Percentiles rank a stretch among this genome's conserved stretches.
These are phyloP conservation scores for Sisymbrium altissimum DNA, from an alignment of 345 rosid genomes.

Conservation along the genomic window DNA sequence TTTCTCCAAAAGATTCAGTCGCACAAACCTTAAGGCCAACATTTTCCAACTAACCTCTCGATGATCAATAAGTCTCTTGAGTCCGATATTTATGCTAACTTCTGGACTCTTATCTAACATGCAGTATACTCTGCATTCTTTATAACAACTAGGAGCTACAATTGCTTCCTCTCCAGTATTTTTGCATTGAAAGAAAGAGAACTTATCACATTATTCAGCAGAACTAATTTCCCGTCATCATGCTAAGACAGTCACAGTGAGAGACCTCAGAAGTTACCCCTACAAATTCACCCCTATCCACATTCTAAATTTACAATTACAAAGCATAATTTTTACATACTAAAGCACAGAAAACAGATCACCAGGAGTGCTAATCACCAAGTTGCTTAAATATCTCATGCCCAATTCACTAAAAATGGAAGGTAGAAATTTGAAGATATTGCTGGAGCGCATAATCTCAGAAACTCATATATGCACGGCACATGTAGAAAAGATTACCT, in stretches of 20 bases:
- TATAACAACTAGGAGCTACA: not conserved
- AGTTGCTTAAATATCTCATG: not conserved
- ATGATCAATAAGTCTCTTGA: not conserved
- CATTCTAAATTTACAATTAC: not conserved
- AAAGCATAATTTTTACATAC: not conserved
- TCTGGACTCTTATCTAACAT: not conserved
- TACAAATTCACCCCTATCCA: slow-evolving; percentile 5
- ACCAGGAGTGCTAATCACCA: not conserved
- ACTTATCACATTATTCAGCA: not conserved
- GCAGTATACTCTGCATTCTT: not conserved
- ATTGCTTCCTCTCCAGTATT: not conserved
- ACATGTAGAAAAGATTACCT: not conserved
- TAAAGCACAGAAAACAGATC: not conserved
- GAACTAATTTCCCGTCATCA: not conserved
- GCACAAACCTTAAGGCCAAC: slow-evolving; percentile 3
- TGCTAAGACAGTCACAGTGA: not conserved
- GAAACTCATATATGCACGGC: not conserved
- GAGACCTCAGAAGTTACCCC: not conserved
- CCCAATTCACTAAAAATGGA: not conserved
- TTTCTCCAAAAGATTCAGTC: not conserved
- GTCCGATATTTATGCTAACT: not conserved
- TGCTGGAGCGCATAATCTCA: not conserved
- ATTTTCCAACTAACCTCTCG: not conserved
- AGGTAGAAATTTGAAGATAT: not conserved
- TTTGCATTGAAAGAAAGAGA: not conserved